Percentiles rank a stretch among this genome's conserved stretches.
Evolutionary conservation across 176 grass and related monocot genomes (phyloP).

Genomic region (Zoysia pacifica): DNA sequence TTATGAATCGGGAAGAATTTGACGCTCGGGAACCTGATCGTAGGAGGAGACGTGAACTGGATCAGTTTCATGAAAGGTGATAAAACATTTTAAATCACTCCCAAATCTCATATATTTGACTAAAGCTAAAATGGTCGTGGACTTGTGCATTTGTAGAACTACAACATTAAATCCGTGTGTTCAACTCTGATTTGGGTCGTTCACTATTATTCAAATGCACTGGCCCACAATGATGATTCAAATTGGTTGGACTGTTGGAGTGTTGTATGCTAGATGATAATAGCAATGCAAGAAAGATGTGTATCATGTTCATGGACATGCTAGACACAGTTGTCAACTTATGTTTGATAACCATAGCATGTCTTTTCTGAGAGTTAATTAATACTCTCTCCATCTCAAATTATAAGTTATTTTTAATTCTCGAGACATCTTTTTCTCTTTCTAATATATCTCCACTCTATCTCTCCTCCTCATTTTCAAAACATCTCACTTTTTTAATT

Average conservation of each 20-base stretch:
- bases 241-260: not conserved
- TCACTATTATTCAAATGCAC: slow-evolving; percentile 5
- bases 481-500: too few relatives aligned
- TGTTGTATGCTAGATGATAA: too few relatives aligned
- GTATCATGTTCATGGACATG: too few relatives aligned
- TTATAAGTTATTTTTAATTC: too few relatives aligned
- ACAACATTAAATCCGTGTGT: not conserved
- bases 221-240: not conserved
- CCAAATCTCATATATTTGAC: not conserved
- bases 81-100: not conserved
- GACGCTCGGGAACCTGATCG: slow-evolving; percentile 66
- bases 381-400: too few relatives aligned
- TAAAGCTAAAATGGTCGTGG: not conserved
- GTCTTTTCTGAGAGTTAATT: too few relatives aligned
- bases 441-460: too few relatives aligned
- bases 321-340: too few relatives aligned
- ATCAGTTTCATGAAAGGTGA: slow-evolving; percentile 74
- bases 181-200: not conserved
- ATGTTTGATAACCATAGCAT: too few relatives aligned
- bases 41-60: slow-evolving; percentile 61
- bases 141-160: not conserved
- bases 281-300: too few relatives aligned
- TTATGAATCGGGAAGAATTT: slow-evolving; percentile 71
- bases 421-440: too few relatives aligned
- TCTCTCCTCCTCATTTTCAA: too few relatives aligned